These are phyloP conservation scores for Penicillium sp. DNA, from an alignment of 2,329 filamentous ascomycete genomes.

Conservation along the genomic window DNA sequence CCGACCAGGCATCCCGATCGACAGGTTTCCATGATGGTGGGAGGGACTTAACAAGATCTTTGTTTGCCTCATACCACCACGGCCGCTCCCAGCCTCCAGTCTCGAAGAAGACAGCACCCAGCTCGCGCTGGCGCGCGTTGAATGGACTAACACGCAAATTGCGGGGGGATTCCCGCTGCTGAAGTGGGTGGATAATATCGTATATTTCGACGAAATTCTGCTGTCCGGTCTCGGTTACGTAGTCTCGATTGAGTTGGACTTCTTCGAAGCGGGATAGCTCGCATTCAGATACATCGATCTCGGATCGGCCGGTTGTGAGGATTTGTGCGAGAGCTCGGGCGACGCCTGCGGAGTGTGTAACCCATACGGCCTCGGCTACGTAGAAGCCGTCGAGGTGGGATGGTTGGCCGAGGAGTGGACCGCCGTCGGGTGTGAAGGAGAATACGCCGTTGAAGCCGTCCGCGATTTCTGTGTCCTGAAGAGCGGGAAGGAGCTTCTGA, in stretches of 20 bases:
- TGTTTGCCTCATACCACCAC: constrained; percentile 61
- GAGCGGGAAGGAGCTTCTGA: constrained; percentile 53
- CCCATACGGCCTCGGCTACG: constrained; percentile 65
- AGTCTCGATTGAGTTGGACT: constrained; percentile 55
- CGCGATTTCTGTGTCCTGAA: constrained; percentile 52
- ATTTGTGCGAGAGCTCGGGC: constrained; percentile 60
- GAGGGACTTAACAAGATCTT: constrained; percentile 50
- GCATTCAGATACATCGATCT: constrained; percentile 58
- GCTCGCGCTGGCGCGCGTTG: constrained; percentile 52
- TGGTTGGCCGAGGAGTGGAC: constrained; percentile 57
- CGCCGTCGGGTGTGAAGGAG: constrained; percentile 65
- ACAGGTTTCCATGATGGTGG: constrained; percentile 56
- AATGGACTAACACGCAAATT: constrained; percentile 61
- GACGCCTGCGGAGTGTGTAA: constrained; percentile 63
- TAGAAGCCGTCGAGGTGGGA: constrained; percentile 61
- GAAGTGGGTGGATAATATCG: constrained; percentile 62
- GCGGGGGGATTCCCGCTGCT: constrained; percentile 57
- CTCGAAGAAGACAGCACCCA: constrained; percentile 55
- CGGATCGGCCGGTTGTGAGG: constrained; percentile 55
- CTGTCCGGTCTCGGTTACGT: constrained; percentile 58
- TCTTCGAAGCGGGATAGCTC: constrained; percentile 62
- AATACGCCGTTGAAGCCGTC: constrained; percentile 66
- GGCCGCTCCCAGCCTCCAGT: constrained; percentile 63
- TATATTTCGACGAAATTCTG: constrained; percentile 65
- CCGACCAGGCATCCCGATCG: constrained; percentile 59